phyloP scores from a whole-genome alignment of 1,139 yeast genomes.

The Hansenula sp. region DNA sequence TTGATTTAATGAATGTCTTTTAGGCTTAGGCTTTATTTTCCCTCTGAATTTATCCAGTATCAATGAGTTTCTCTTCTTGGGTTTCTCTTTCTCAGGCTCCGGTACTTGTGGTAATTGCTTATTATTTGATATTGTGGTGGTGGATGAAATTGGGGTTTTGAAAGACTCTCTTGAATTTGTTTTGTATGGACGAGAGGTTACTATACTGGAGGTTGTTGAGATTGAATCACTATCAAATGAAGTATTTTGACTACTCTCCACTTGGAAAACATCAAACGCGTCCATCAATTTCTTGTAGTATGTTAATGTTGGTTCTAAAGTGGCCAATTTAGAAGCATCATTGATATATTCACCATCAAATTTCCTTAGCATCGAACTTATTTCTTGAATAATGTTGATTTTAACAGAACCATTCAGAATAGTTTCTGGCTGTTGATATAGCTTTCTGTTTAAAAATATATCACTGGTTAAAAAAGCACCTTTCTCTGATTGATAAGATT shows the following conservation, averaged over 20 bases:
- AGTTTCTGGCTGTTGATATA: constrained; percentile 7
- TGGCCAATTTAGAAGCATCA: background rate
- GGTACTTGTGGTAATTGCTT: background rate
- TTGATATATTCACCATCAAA: constrained; percentile 4
- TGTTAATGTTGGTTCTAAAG: constrained; percentile 3
- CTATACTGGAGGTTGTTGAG: background rate
- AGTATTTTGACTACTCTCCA: background rate
- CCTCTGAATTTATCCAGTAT: constrained; percentile 3
- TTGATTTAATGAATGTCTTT: constrained; percentile 1
- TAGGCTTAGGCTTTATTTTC: background rate
- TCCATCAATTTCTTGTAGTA: constrained; percentile 11
- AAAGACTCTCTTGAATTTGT: constrained; percentile 1
- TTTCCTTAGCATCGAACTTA: constrained; percentile 7
- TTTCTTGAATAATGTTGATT: constrained; percentile 13
- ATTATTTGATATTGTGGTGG: background rate
- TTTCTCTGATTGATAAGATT: constrained; percentile 8
- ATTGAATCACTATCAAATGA: background rate
- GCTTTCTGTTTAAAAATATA: constrained; percentile 6
- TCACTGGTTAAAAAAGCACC: constrained; percentile 7
- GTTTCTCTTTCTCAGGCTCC: background rate
- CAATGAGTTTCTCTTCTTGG: constrained; percentile 3
- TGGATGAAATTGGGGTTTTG: background rate
- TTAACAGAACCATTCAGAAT: constrained; percentile 13
- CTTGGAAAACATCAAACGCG: constrained; percentile 11
- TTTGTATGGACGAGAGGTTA: background rate